Evolutionary conservation across 768 basidiomycete genomes (phyloP).

Genomic region (Podaxis sp.): DNA sequence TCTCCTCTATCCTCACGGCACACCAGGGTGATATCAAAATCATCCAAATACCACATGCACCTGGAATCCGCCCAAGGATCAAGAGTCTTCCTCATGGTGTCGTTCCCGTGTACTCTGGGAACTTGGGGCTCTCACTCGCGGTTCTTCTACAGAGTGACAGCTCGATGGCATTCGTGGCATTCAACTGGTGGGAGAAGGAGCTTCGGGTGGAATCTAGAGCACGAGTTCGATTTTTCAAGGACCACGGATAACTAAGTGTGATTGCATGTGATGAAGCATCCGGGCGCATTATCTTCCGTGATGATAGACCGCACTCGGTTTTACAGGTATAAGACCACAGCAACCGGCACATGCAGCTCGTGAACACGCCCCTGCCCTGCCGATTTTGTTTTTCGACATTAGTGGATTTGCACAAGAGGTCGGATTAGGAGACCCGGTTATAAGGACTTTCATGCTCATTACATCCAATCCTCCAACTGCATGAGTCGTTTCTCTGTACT

Average conservation of each 20-base stretch:
- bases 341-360: too few relatives aligned
- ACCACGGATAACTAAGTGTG: neutral
- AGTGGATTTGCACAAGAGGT: constrained; percentile 34
- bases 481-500: neutral
- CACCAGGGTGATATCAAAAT: neutral
- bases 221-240: neutral
- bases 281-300: neutral
- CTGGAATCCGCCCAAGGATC: neutral
- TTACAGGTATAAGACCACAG: neutral
- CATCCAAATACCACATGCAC: neutral
- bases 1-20: neutral
- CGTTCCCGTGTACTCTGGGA: neutral
- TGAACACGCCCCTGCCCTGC: constrained; percentile 21
- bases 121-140: neutral
- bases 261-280: neutral
- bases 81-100: neutral
- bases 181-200: neutral
- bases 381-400: constrained; percentile 33
- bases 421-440: constrained; percentile 36
- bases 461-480: constrained; percentile 22
- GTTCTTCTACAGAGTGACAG: neutral
- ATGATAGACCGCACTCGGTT: neutral
- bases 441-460: constrained; percentile 42
- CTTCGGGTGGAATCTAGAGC: neutral
- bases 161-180: neutral